These are phyloP conservation scores for Penicillium psychrofluorescens DNA, from an alignment of 495 filamentous ascomycete genomes.

Conservation along the genomic window DNA sequence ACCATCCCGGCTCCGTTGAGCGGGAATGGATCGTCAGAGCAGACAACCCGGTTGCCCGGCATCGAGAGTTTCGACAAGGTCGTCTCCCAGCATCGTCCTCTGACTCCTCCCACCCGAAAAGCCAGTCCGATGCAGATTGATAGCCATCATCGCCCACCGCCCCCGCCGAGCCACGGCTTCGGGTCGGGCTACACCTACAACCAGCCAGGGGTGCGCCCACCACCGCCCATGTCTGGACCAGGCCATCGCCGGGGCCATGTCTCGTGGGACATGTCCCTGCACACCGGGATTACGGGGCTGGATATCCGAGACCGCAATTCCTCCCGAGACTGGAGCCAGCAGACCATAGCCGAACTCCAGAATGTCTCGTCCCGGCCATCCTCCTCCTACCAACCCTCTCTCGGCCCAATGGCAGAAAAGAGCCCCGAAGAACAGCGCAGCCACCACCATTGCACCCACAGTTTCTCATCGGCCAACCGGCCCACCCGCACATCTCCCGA, in stretches of 20 bases:
- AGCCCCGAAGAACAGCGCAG: constrained; percentile 23
- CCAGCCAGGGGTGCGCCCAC: constrained; percentile 38
- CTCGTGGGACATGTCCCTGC: constrained; percentile 71
- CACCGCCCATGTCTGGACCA: constrained; percentile 40
- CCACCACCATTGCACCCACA: constrained; percentile 21
- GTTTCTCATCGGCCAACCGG: constrained; percentile 20
- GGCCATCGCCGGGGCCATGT: constrained; percentile 55
- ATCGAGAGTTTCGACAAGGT: constrained; percentile 86
- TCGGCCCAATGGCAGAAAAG: constrained; percentile 19
- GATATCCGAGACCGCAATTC: constrained; percentile 52
- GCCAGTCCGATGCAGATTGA: constrained; percentile 67
- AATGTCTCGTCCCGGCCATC: constrained; percentile 34
- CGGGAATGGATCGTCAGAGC: constrained; percentile 38
- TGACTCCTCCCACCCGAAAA: constrained; percentile 55
- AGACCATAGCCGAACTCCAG: constrained; percentile 37
- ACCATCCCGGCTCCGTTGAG: constrained; percentile 46
- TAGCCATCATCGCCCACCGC: constrained; percentile 29
- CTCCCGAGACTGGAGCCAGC: constrained; percentile 53
- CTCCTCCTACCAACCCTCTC: constrained; percentile 34
- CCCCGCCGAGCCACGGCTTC: constrained; percentile 26
- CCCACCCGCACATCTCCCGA: constrained; percentile 57
- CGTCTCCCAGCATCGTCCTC: constrained; percentile 44
- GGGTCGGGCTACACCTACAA: constrained; percentile 37
- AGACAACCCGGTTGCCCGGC: constrained; percentile 64
- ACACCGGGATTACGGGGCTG: constrained; percentile 65